Base-by-base conservation (phyloP, 306 rosid species). In the Cicer pinnatifidum region DNA sequence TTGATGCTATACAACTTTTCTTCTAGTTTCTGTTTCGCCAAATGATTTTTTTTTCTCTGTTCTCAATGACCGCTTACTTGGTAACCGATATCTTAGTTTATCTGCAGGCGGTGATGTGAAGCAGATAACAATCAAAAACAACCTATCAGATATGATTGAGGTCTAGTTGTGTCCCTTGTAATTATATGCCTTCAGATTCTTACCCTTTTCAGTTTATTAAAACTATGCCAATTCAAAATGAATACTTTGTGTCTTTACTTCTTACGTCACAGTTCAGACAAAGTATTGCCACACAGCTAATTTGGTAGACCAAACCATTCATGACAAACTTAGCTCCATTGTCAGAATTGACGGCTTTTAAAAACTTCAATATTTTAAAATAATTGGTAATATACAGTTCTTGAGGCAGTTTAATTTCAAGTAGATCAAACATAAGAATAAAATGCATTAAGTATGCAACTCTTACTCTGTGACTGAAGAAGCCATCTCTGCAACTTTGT, bases 31-130 rank as follows among this genome's bases (percentile, higher is more conserved):
- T 66, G 53, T 58, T 65, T 12, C 5, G 41, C 54, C 39, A 59
- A 48, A 56, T 67, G n/a, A 56, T 39, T 15, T 45, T 77, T 58
- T 40, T 52, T 20, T 20, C 23, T 64, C 60, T 41, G 62, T 54
- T 61, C 74, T 60, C 80, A 56, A 64, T 3, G 60, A 64, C 64
- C 37, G 75, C 84, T 47, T 69, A 23, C 51, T 54, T 81, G 86
- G 82, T 87, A 56, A 89, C 76, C 59, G 11, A 63, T 81, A 72
- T 81, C 79, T 80, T 85, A 89, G 96, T 89, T 87, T 88, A 89
- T 82, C 87, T 86, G 93, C 96, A 87, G 98, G 96, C 57, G 98
- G 98, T 87, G 98, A 94, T 83, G 92, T 88, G 94, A 94, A 94
- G 97, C 92, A 91, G 90, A 91, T 91, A 75, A 15, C 80, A 23